Conservation (phyloP, 805 yeast species). For the Maudiozyma serrabonitensis region DNA sequence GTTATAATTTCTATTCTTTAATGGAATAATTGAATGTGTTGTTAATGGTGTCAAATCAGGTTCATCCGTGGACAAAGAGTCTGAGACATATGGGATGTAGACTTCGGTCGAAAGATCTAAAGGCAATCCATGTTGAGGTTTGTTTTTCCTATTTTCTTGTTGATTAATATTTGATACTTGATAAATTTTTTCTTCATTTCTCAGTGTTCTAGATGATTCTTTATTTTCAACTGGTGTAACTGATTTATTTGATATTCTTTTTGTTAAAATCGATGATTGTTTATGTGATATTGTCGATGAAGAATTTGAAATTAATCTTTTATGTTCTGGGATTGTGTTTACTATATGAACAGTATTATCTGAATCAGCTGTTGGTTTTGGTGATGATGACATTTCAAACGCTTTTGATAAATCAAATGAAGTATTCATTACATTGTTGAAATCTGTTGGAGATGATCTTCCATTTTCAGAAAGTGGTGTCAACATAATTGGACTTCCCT, state of each 20-base stretch:
- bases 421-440: background rate
- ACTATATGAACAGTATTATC: background rate
- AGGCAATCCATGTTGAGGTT: background rate
- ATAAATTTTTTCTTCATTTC: slow-evolving; percentile 3
- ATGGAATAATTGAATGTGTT: background rate
- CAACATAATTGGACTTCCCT: background rate
- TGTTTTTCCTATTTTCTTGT: background rate
- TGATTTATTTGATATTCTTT: background rate
- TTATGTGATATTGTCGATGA: background rate
- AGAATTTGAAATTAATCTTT: background rate
- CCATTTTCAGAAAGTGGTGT: background rate
- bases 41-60: background rate
- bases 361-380: background rate
- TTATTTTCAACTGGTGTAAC: background rate
- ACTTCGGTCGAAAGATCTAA: background rate
- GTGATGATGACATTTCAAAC: slow-evolving; percentile 2
- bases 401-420: slow-evolving; percentile 6
- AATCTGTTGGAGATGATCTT: background rate
- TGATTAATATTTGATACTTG: slow-evolving; percentile 2
- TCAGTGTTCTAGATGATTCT: background rate
- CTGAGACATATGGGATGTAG: background rate
- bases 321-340: background rate
- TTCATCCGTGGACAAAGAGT: background rate
- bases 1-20: background rate
- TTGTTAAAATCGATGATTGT: background rate